Evolutionary conservation across 202 grass and related monocot species (phyloP).

Genomic region (Brachypodium distachyon): DNA sequence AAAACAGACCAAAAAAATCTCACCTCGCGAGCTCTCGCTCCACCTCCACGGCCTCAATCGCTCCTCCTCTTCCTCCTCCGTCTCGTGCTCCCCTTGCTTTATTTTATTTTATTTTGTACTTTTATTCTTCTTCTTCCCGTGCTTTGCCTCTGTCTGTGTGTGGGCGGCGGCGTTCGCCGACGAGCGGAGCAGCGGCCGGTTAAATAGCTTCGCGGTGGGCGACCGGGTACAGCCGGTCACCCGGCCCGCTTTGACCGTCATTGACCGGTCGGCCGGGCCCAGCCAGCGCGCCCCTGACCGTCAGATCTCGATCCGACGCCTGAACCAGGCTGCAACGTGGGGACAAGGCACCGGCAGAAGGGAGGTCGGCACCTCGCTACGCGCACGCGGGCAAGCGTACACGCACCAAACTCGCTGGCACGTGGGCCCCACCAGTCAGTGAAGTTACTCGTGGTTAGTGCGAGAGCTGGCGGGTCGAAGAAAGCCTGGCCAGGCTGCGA

Average conservation of each 20-base stretch:
- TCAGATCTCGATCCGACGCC: not conserved
- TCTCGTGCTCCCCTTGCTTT: not conserved
- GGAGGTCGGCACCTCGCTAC: not conserved
- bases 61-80: not conserved
- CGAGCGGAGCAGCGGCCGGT: not conserved
- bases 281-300: not conserved
- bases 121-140: not conserved
- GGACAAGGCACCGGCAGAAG: not conserved
- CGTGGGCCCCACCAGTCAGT: not conserved
- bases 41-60: not conserved
- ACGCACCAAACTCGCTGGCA: accelerated
- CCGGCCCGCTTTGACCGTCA: not conserved
- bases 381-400: slow-evolving; percentile 2
- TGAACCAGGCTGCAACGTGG: not conserved
- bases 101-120: not conserved
- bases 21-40: not conserved
- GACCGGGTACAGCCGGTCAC: slow-evolving; percentile 22
- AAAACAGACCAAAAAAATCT: too few species aligned
- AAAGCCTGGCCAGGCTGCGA: not conserved
- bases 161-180: not conserved
- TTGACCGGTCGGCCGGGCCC: slow-evolving; percentile 1
- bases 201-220: slow-evolving; percentile 23
- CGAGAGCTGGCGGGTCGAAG: not conserved
- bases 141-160: not conserved
- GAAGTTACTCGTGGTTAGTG: not conserved